Evolutionary conservation across 176 grass and related monocot species (phyloP).

Genomic region (Hyparrhenia diplandra): DNA sequence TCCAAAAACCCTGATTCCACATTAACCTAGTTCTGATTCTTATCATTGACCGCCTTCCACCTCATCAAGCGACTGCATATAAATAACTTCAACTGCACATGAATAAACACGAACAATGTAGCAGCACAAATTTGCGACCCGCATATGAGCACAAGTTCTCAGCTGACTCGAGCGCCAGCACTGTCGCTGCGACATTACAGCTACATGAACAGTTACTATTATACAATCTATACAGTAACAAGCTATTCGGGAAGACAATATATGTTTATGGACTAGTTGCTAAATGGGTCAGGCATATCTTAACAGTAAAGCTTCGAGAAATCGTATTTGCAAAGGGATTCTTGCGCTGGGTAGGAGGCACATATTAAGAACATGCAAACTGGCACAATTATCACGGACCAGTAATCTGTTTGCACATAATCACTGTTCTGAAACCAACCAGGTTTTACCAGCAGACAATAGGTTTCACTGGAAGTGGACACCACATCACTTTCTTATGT

Average conservation of each 20-base stretch:
- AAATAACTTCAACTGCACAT: too few relatives aligned
- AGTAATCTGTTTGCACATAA: background rate
- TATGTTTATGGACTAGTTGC: background rate
- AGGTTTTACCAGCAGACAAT: conserved; percentile 12
- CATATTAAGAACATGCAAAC: background rate
- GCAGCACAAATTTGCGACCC: too few relatives aligned
- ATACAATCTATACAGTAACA: background rate
- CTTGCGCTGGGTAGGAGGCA: background rate
- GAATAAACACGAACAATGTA: too few relatives aligned
- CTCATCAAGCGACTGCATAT: too few relatives aligned
- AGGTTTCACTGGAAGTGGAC: background rate
- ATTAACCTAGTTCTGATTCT: background rate
- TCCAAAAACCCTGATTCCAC: background rate
- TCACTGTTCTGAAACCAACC: background rate
- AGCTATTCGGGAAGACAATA: too few relatives aligned
- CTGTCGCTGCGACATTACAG: too few relatives aligned
- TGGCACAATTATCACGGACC: background rate
- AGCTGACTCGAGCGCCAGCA: too few relatives aligned
- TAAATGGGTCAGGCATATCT: background rate
- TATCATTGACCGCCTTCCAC: too few relatives aligned
- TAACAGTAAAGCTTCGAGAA: background rate
- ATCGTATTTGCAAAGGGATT: background rate
- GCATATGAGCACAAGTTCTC: too few relatives aligned
- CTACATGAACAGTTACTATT: background rate
- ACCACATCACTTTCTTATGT: conserved; percentile 40